phyloP scores from a whole-genome alignment of 2,329 filamentous ascomycete species.

The Sclerotiophoma versabilis region DNA sequence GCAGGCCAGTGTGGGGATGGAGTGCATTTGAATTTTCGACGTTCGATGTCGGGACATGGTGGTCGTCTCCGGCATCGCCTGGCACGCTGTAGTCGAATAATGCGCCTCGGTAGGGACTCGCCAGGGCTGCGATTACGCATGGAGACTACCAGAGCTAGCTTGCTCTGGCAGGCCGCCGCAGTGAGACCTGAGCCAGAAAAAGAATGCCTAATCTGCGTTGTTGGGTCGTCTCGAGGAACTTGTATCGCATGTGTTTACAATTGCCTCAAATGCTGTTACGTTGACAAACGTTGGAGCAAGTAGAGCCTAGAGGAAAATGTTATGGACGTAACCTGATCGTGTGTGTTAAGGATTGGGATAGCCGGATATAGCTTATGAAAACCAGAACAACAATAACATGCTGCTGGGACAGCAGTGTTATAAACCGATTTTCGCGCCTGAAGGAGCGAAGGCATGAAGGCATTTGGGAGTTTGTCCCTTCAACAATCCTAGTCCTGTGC shows the following conservation, averaged over 20 bases:
- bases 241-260: conserved; percentile 54
- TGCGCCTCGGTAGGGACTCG: conserved; percentile 56
- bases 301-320: conserved; percentile 39
- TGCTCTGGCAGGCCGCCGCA: conserved; percentile 57
- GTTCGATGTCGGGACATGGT: conserved; percentile 51
- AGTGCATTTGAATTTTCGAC: conserved; percentile 52
- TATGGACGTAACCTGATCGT: conserved; percentile 45
- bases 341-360: conserved; percentile 49
- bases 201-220: conserved; percentile 47
- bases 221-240: conserved; percentile 40
- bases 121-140: conserved; percentile 60
- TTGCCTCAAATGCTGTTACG: conserved; percentile 49
- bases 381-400: conserved; percentile 26
- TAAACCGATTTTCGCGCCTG: conserved; percentile 49
- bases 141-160: conserved; percentile 59
- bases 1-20: conserved; percentile 48
- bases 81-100: conserved; percentile 56
- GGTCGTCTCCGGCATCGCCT: conserved; percentile 53
- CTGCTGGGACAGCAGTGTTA: conserved; percentile 47
- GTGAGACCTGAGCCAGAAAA: conserved; percentile 54
- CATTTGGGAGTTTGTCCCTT: conserved; percentile 48
- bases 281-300: conserved; percentile 52
- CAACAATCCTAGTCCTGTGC: conserved; percentile 50
- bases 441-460: conserved; percentile 49
- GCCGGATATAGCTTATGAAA: conserved; percentile 44